Evolutionary conservation across 306 rosid species (phyloP), one percentile per base, ranked within the genome.

Genomic region (Quercus robur): DNA sequence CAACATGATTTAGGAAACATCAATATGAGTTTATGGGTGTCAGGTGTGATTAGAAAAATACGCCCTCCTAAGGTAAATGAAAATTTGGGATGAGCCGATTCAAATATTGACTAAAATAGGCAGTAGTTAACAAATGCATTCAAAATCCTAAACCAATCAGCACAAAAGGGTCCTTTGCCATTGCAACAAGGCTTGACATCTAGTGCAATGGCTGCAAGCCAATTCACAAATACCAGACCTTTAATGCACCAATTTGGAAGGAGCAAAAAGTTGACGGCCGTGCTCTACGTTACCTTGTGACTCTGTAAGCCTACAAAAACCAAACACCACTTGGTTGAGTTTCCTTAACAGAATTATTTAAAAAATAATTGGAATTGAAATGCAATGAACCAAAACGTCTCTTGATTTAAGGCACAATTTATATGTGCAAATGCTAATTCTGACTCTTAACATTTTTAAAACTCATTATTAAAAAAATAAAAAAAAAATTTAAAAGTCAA

Each of bases 221-320:
- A n/a, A 58, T 58, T 58, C 64, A 11, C 13, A 58, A 20, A 9
- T 20, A 58, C 4, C 64, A 21, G 64, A 21, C 64, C 30, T 58
- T 20, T 58, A 21, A 8, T n/a, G 15, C 64, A 25, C 28, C 64
- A 58, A 20, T 20, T 20, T 58, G 30, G 25, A 11, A 59, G 66
- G 31, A 59, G 31, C 66, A 21, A 23, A 59, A 23, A 11, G 17
- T 21, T 26, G 23, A 46, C 74, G 46, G 25, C 63, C 20, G 20
- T 31, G 68, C 19, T 55, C 69, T 61, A 68, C 38, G 18, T 81
- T 75, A 88, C 70, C 82, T 85, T 76, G 85, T 76, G 73, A 83
- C 81, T 44, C 83, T 67, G 86, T 83, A 88, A 55, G 86, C 79
- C 88, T 83, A 80, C 81, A 77, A 15, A 15, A 56, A 74, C 25